phyloP scores from a whole-genome alignment of 2,329 filamentous ascomycete species.

The Bisporella sp. region DNA sequence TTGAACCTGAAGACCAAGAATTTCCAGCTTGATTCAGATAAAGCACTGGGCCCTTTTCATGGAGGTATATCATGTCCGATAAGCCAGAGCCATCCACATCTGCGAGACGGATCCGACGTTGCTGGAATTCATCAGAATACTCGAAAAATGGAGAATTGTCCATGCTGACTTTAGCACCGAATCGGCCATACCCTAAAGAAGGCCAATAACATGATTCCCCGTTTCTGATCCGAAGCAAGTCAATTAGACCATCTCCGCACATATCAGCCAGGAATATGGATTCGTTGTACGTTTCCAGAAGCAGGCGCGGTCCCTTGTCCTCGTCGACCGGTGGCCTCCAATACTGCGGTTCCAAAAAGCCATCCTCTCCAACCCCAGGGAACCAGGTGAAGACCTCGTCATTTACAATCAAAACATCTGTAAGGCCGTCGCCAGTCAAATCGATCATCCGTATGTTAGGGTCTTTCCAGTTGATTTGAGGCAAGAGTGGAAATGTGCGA shows the following conservation, averaged over 20 bases:
- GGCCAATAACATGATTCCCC: slow-evolving; percentile 5
- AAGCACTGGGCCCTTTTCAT: not conserved
- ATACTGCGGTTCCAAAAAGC: not conserved
- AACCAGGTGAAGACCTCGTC: slow-evolving; percentile 1
- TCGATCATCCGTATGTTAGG: not conserved
- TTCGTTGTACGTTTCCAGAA: not conserved
- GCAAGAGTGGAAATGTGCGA: not conserved
- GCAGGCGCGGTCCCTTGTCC: slow-evolving; percentile 1
- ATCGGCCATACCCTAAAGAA: slow-evolving; percentile 1
- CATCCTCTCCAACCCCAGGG: not conserved
- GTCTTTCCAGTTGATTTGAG: not conserved
- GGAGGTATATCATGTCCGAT: slow-evolving; percentile 1
- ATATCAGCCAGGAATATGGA: slow-evolving; percentile 20
- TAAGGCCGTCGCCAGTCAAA: not conserved
- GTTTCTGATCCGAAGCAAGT: not conserved
- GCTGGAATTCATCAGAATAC: not conserved
- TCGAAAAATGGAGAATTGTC: slow-evolving; percentile 2
- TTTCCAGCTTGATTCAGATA: not conserved
- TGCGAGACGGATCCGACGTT: not conserved
- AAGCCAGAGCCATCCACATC: slow-evolving; percentile 2
- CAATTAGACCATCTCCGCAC: not conserved
- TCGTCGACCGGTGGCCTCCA: not conserved
- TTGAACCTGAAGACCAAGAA: not conserved
- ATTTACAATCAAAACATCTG: slow-evolving; percentile 3
- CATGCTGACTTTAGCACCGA: slow-evolving; percentile 2